Evolutionary conservation across 805 yeast species (phyloP), one percentile per base, ranked within the genome.

Genomic region (Ogataea trehalophila): DNA sequence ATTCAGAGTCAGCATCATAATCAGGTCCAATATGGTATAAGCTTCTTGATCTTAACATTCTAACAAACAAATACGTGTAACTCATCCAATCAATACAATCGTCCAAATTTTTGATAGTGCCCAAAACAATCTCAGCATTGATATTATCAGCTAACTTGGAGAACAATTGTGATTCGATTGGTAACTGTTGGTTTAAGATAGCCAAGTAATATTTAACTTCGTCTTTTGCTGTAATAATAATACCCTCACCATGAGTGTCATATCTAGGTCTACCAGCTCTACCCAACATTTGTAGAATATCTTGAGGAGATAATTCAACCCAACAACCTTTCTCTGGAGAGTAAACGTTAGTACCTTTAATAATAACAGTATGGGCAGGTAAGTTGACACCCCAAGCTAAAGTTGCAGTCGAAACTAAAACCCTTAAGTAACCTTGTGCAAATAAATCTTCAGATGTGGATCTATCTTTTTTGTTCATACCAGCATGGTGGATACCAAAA

Each of bases 191-290:
- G 61, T 90, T 91, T 53, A 90, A 71, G n/a, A 92, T 77, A 0
- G 97, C 95, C 58, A 94, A 73, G 60, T 90, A 92, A 61, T 89
- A 91, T 54, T 87, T 92, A 16, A 92, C 75, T 57, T 90, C 95
- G 18, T 83, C 81, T 49, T 87, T 94, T 0, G 91, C 76, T 0
- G 98, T 94, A 42, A 92, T 88, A 33, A 92, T 87, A 3, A 92
- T 81, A 70, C 98, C 99, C 57, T 88, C 96, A 58, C 99, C 99
- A 58, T 81, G 79, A 16, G 81, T 81, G 65, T 92, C 99, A 67
- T 85, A 94, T 45, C 97, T 75, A 0, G 99, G 99, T 66, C 99
- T 77, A 56, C 98, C 98, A 17, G 98, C 98, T 71, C 98, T 80
- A 35, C 98, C 98, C n/a, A 92, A 73, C 98, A 92, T 92, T 68